Base-by-base conservation (phyloP, 768 basidiomycete species). In the Lentinula sp. region DNA sequence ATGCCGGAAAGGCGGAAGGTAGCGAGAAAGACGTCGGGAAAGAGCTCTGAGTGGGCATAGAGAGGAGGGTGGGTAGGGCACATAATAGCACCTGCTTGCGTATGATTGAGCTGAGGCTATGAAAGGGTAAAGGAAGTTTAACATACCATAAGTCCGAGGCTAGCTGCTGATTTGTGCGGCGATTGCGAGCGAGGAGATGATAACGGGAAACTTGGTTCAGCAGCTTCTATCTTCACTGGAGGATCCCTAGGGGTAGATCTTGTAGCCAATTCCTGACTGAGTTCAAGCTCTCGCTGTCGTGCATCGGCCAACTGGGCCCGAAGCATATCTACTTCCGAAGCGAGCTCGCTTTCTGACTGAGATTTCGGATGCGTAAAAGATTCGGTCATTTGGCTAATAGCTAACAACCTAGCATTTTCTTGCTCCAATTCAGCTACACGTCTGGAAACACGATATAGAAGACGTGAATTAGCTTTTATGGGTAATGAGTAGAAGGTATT, bases 361-460 rank as follows among this genome's bases (percentile, higher is more conserved):
- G 67, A 57, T 39, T 66, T 65, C 66, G 66, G 70, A 64, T 58
- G 64, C 48, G 70, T 46, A 20, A 39, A 54, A 35, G 69, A 43
- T 69, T 68, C 70, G 57, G 76, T 76, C 46, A 70, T 75, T 69
- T 83, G 81, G 62, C 86, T 77, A 63, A 90, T 74, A 43, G 80
- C 79, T 37, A 84, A 79, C 57, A 94, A 85, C 43, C 86, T 80
- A 48, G 83, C 87, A 66, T 92, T 93, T 71, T 93, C 93, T 71
- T 88, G 85, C 74, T 93, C 92, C 35, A 94, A 78, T 69, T 91
- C 88, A 63, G 85, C 83, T 67, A 94, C 90, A 61, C 88, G 92
- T 67, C 92, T 94, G 74, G 18, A 62, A 62, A 57, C 62, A 52
- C 37, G 37, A 67, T 60, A 28, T 2, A 63, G 45, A 46, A 63